Evolutionary conservation across 2,329 filamentous ascomycete species (phyloP).

Genomic region (Colletotrichum brevisporum): DNA sequence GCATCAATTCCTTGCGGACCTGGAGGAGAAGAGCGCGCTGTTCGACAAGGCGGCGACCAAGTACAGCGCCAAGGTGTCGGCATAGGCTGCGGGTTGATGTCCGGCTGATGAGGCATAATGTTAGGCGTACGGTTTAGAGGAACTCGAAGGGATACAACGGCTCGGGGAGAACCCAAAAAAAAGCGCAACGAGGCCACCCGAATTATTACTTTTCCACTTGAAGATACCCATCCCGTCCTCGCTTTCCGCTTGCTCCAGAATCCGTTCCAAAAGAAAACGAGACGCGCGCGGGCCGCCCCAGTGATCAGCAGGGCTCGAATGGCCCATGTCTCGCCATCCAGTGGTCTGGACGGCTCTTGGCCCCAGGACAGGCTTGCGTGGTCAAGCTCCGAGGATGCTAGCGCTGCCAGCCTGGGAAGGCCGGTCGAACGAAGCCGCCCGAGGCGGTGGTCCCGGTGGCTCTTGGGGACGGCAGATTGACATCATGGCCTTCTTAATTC

Average conservation of each 20-base stretch:
- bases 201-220: constrained; percentile 38
- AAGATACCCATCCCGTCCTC: constrained; percentile 32
- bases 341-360: constrained; percentile 13
- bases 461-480: constrained; percentile 27
- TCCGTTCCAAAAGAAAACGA: not conserved
- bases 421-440: constrained; percentile 16
- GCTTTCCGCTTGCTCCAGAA: constrained; percentile 4
- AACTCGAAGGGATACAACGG: constrained; percentile 36
- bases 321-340: constrained; percentile 20
- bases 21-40: constrained; percentile 86
- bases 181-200: constrained; percentile 38
- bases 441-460: constrained; percentile 24
- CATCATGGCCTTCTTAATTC: constrained; percentile 26
- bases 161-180: constrained; percentile 26
- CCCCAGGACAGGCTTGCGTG: constrained; percentile 4
- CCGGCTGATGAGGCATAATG: constrained; percentile 39
- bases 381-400: not conserved
- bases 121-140: constrained; percentile 42
- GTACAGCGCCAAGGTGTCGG: constrained; percentile 86
- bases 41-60: constrained; percentile 91
- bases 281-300: constrained; percentile 23
- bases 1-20: constrained; percentile 80
- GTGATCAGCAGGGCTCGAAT: constrained; percentile 39
- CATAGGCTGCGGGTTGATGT: constrained; percentile 45
- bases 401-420: not conserved